phyloP scores from a whole-genome alignment of 1,139 yeast species.

The Kodamaea anthophila region DNA sequence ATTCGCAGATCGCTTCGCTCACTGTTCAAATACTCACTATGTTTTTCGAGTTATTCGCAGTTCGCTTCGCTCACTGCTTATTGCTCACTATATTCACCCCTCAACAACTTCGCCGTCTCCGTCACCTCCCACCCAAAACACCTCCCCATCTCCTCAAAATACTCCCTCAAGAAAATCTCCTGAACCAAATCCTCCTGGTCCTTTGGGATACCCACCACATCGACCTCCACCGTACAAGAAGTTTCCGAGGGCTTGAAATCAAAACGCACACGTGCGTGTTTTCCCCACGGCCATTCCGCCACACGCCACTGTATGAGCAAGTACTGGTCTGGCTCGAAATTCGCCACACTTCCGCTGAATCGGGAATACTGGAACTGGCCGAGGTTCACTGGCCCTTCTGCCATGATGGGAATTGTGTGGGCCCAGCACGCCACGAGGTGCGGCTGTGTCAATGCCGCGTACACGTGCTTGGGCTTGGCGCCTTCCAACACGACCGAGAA shows the following conservation, averaged over 20 bases:
- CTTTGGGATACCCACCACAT: conserved; percentile 4
- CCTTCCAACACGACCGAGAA: not conserved
- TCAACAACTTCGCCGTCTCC: not conserved
- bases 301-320: conserved; percentile 2
- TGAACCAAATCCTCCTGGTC: conserved; percentile 3
- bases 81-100: not conserved
- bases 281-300: conserved; percentile 4
- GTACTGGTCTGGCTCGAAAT: not conserved
- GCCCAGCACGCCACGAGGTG: conserved; percentile 5
- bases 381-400: conserved; percentile 3
- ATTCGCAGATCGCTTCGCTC: too few relatives aligned
- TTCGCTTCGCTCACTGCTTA: not conserved
- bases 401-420: conserved; percentile 4
- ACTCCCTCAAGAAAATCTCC: conserved; percentile 1
- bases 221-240: conserved; percentile 1
- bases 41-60: too few relatives aligned
- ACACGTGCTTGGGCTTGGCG: not conserved
- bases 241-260: not conserved
- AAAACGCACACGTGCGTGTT: conserved; percentile 4
- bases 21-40: too few relatives aligned
- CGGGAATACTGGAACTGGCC: conserved; percentile 2
- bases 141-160: conserved; percentile 4
- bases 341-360: not conserved
- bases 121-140: conserved; percentile 5
- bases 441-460: conserved; percentile 2